Evolutionary conservation across 768 basidiomycete genomes (phyloP), one percentile per base, ranked within the genome.

Genomic region (Termitomyces sp.): DNA sequence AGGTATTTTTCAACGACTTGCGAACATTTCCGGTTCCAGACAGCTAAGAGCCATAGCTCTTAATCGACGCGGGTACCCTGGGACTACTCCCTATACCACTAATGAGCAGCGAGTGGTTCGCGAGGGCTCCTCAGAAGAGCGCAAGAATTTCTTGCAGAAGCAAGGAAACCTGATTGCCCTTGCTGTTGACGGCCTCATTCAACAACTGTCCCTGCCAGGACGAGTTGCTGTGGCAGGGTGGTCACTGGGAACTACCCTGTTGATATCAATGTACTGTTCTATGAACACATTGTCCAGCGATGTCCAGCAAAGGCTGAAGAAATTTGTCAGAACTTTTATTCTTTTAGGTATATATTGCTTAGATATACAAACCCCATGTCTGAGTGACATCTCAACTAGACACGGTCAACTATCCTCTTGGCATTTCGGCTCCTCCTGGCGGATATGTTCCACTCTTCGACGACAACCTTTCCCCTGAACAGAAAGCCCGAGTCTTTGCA

Each of bases 161-260:
- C 70, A 73, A 33, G 72, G 74, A 2, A 59, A 54, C 12, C 58
- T 71, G 46, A 58, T 72, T 2, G 66, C 68, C 3, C 58, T 71
- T 20, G 66, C 70, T 56, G 26, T 72, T 7, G 61, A 68, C 51
- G 64, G 63, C 7, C 27, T 73, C 26, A 68, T 72, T 9, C 24
- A 77, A 71, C 22, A 84, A 62, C 63, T 81, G 78, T 14, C 78
- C 80, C 60, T 72, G 74, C 69, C 65, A 8, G 2, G 27, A n/a
- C 16, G 37, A 24, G 57, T 72, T 4, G 58, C 62, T n/a, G 56
- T 73, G 9, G 59, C 60, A 2, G 69, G 63, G 12, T 75, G 72
- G 72, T 73, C 72, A 0, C 30, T 72, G 52, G 73, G 72, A 1
- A 62, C 47, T 2, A 44, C 62, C 0, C 71, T 70, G 45, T 24